Evolutionary conservation across 2,329 filamentous ascomycete species (phyloP), one percentile per base, ranked within the genome.

Genomic region (Hypoxylon sp.): DNA sequence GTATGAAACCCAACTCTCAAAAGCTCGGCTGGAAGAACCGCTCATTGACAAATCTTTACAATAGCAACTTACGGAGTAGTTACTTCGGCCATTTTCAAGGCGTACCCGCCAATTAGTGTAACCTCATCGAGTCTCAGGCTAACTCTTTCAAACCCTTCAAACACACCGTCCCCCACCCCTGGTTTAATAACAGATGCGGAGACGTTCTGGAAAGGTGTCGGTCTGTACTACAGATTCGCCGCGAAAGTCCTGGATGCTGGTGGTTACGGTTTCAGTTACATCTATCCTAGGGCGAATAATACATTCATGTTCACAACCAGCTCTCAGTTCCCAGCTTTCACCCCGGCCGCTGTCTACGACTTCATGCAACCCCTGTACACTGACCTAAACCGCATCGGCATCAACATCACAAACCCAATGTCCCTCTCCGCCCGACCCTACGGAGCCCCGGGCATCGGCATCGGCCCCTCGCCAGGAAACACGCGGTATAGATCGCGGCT

Each of bases 211-310:
- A 53, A 69, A 5, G 80, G 73, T 1, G 76, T 81, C 13, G 64
- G 73, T 17, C 51, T 71, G 5, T 79, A 79, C 67, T 79, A 79
- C 68, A 68, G 69, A 5, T 80, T 79, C 59, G 75, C 75, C 7
- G 72, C 77, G 14, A 65, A 71, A 5, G 74, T 80, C 32, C 76
- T 76, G 21, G 78, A 81, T 56, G 76, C 77, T 4, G 77, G 77
- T 32, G 78, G 79, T 19, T 77, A 75, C 17, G 75, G 76, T 9
- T 81, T 80, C 71, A 79, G 77, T 59, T 80, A 80, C 72, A 76
- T 79, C 46, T 75, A 76, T 34, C 74, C 74, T 5, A 60, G 61
- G 13, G 67, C 63, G 17, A 73, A 73, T 60, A 71, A 69, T 46
- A 76, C 74, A 28, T 80, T 75, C 64, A 69, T 70, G 48, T 81